Conservation (phyloP, 1,139 yeast genomes). For the Debaryomyces nepalensis region DNA sequence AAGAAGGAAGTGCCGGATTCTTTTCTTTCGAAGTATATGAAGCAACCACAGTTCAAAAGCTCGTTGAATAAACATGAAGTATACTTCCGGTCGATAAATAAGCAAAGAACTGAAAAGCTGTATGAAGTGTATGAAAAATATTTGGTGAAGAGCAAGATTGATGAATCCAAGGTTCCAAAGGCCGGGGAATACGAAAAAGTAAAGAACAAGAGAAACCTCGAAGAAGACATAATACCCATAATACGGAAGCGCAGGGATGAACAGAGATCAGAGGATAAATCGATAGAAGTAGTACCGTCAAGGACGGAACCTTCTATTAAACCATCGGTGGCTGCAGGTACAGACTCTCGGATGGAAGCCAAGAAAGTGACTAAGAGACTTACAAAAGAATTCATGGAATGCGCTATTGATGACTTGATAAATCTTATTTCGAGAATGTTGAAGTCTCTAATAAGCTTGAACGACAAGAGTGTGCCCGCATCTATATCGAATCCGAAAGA, state of each 20-base stretch:
- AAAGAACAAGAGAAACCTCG: conserved; percentile 2
- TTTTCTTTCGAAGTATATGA: conserved; percentile 35
- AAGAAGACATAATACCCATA: conserved; percentile 7
- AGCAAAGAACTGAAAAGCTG: conserved; percentile 29
- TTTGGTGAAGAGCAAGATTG: conserved; percentile 20
- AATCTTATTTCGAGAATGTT: conserved; percentile 80
- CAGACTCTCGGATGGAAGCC: not conserved
- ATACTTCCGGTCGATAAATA: conserved; percentile 29
- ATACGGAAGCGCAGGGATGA: conserved; percentile 7
- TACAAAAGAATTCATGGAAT: conserved; percentile 65
- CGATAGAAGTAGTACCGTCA: not conserved
- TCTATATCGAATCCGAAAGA: conserved; percentile 35
- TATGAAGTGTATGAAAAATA: conserved; percentile 34
- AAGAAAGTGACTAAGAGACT: conserved; percentile 27
- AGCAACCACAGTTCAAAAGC: conserved; percentile 24
- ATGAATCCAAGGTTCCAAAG: not conserved
- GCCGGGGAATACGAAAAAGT: not conserved
- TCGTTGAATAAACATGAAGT: conserved; percentile 27
- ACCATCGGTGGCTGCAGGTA: not conserved
- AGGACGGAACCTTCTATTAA: conserved; percentile 3
- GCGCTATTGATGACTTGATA: conserved; percentile 73
- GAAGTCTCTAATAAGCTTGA: conserved; percentile 66
- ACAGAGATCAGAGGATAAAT: not conserved
- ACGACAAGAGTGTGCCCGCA: conserved; percentile 58
- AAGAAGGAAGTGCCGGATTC: conserved; percentile 23